A percentile compares a stretch with the other conserved stretches of the same genome.
These are phyloP conservation scores for Triticum aestivum DNA, from an alignment of 176 grass and related monocot genomes.

Conservation along the genomic window DNA sequence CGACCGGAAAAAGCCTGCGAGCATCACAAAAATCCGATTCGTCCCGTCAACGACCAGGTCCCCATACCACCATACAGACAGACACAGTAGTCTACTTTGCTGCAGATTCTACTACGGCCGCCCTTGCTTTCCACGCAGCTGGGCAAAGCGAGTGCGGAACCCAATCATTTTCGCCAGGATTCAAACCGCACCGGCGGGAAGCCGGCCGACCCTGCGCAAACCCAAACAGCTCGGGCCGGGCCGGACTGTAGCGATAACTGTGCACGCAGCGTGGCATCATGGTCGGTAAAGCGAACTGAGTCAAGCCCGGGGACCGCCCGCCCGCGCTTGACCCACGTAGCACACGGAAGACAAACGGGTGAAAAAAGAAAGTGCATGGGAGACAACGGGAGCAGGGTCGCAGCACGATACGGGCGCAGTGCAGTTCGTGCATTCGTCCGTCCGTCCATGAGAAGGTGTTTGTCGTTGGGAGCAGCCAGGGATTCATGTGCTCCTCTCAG, in stretches of 20 bases:
- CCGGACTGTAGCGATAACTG: background rate
- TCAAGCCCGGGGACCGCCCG: slow-evolving; percentile 24
- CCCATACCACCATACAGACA: background rate
- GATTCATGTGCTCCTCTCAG: slow-evolving; percentile 42
- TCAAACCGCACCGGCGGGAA: slow-evolving; percentile 44
- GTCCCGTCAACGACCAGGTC: slow-evolving; percentile 25
- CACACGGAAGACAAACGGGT: background rate
- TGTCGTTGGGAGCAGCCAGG: background rate
- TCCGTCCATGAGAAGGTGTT: background rate
- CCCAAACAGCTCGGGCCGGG: too few relatives aligned
- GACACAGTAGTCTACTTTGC: background rate
- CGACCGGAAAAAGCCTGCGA: slow-evolving; percentile 93
- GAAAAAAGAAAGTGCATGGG: background rate
- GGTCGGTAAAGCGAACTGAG: background rate
- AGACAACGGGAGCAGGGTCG: background rate
- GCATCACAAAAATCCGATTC: slow-evolving; percentile 4
- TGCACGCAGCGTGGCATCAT: background rate
- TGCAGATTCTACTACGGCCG: slow-evolving; percentile 17
- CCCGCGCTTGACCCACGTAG: background rate
- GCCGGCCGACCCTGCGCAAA: background rate
- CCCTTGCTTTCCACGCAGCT: background rate
- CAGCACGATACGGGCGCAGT: background rate
- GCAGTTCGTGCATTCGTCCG: background rate
- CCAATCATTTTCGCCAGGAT: slow-evolving; percentile 32
- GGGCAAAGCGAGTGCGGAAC: background rate